A percentile compares a stretch with the other conserved stretches of the same genome.
Conservation (phyloP, 495 filamentous ascomycete species). For the Penicillium fimorum region DNA sequence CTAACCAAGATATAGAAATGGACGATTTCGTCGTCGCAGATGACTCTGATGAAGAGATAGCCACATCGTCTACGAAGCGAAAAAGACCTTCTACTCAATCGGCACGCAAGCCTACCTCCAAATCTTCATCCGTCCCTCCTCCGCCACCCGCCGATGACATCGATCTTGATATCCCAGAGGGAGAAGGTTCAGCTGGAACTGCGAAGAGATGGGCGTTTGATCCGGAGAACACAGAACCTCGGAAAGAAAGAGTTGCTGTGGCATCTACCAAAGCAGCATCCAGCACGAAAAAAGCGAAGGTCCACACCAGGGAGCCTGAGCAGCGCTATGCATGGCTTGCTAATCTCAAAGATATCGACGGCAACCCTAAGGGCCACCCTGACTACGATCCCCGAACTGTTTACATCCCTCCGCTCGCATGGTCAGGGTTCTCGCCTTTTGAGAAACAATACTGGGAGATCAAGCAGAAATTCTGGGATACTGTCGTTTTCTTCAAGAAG, state of each 20-base stretch:
- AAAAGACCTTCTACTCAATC: slow-evolving; percentile 58
- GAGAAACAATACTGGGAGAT: slow-evolving; percentile 99
- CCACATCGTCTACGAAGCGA: slow-evolving; percentile 62
- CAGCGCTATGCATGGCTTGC: slow-evolving; percentile 88
- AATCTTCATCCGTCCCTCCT: slow-evolving; percentile 53
- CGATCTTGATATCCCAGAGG: slow-evolving; percentile 48
- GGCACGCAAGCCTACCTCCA: slow-evolving; percentile 56
- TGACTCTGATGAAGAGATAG: slow-evolving; percentile 74
- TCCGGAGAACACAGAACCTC: slow-evolving; percentile 65
- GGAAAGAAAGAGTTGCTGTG: slow-evolving; percentile 50
- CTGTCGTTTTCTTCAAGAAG: slow-evolving; percentile 99
- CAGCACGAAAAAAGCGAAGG: slow-evolving; percentile 66
- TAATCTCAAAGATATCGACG: slow-evolving; percentile 75
- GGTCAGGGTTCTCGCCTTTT: slow-evolving; percentile 80
- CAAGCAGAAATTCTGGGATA: slow-evolving; percentile 97
- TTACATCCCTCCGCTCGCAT: slow-evolving; percentile 78
- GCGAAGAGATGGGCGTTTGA: slow-evolving; percentile 85
- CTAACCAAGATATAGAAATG: slow-evolving; percentile 55
- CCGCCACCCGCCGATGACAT: slow-evolving; percentile 52
- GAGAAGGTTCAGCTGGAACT: slow-evolving; percentile 65
- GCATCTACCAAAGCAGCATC: slow-evolving; percentile 44
- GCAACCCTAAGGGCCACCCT: slow-evolving; percentile 73
- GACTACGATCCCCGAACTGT: slow-evolving; percentile 92
- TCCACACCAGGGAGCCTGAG: slow-evolving; percentile 74
- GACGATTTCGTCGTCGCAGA: slow-evolving; percentile 82